These are phyloP conservation scores for Teratosphaeria gauchensis DNA, from an alignment of 2,329 filamentous ascomycete genomes.

Conservation along the genomic window DNA sequence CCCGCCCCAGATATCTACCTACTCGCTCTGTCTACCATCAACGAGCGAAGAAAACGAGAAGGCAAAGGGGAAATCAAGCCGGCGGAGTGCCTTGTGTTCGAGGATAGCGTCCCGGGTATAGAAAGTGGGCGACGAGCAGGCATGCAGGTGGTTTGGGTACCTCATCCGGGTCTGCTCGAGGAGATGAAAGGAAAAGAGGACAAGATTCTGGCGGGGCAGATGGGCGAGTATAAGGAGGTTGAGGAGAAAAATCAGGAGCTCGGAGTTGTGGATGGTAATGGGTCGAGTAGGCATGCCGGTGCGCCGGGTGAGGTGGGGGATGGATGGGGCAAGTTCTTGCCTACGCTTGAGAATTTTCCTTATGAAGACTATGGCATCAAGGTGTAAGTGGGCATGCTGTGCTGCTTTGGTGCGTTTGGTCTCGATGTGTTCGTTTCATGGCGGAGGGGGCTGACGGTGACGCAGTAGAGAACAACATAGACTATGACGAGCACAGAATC, in stretches of 20 bases:
- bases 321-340: conserved; percentile 48
- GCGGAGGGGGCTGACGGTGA: neutral
- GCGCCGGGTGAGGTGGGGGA: conserved; percentile 47
- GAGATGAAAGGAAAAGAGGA: conserved; percentile 69
- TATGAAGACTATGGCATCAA: conserved; percentile 51
- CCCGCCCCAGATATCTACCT: conserved; percentile 92
- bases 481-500: neutral
- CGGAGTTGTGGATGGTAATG: conserved; percentile 26
- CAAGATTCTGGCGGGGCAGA: conserved; percentile 73
- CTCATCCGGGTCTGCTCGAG: conserved; percentile 66
- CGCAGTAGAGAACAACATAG: neutral
- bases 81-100: conserved; percentile 89
- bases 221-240: conserved; percentile 55
- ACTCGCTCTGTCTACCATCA: conserved; percentile 75
- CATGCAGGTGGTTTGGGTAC: conserved; percentile 91
- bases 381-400: conserved; percentile 6
- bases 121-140: conserved; percentile 84
- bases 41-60: conserved; percentile 53
- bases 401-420: neutral
- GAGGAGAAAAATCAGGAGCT: conserved; percentile 27
- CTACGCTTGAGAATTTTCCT: conserved; percentile 49
- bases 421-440: neutral
- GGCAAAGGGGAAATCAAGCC: conserved; percentile 57
- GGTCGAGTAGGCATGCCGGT: conserved; percentile 33
- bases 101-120: conserved; percentile 88